Evolutionary conservation across 768 basidiomycete species (phyloP), one percentile per base, ranked within the genome.

Genomic region (Boletellus emodensis): DNA sequence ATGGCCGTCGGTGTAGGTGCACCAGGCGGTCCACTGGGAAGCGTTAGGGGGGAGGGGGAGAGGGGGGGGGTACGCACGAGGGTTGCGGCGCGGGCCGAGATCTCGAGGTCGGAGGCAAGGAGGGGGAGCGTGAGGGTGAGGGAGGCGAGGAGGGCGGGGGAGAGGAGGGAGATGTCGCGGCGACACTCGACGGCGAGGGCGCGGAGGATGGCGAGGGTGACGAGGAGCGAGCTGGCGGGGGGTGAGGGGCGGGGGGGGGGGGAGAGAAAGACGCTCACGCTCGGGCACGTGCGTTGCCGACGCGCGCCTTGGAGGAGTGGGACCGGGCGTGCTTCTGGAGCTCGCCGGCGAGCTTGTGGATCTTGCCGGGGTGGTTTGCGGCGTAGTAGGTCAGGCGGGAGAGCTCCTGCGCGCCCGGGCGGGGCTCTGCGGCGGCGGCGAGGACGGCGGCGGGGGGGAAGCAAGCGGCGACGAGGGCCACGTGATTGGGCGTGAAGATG

Each of bases 311-410:
- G 49, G 72, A 67, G 51, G 79, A 80, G 63, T 91, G 88, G 33
- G 69, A 48, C 56, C 71, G 80, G 15, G 85, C 71, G 58, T 83
- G 80, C 64, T 89, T 92, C 70, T 91, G 87, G 33, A 93, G 71
- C 61, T 91, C 90, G 40, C 71, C 70, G 22, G 84, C 83, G 28
- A 92, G 72, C 63, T 92, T 92, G 53, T 82, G 75, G 20, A 91
- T 74, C 70, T 93, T 93, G 26, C 84, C 82, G 4, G 90, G 87
- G 58, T 80, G 79, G 64, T 93, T 93, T 1, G 89, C 82, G 13
- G 87, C 90, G 72, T 90, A 91, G 66, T 93, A 93, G 3, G 88
- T 89, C 44, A 93, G 75, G 15, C 85, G 80, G 44, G 90, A 92
- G 14, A 92, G 76, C 60, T 93, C 90, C 66, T 92, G 90, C 0